Evolutionary conservation across 768 basidiomycete genomes (phyloP).

Genomic region (Cystobasidium onofrii): DNA sequence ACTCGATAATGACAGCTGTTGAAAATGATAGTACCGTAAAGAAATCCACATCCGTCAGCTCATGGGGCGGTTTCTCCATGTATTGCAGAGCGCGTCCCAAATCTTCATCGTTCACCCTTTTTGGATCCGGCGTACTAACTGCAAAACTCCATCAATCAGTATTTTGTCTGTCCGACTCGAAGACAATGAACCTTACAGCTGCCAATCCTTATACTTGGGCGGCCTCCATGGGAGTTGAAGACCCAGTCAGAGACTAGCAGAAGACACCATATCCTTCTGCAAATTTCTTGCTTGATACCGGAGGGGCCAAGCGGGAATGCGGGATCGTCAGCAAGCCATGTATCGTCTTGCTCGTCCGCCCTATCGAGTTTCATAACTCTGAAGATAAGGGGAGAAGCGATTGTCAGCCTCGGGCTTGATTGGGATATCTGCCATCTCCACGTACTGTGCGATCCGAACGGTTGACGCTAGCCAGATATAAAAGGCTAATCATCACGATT

Average conservation of each 20-base stretch:
- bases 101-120: neutral
- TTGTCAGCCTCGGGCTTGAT: too few species aligned
- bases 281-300: neutral
- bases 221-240: neutral
- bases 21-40: neutral
- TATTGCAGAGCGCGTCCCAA: neutral
- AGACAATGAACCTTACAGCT: too few species aligned
- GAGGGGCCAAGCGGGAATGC: neutral
- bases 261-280: neutral
- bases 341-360: neutral
- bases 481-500: neutral
- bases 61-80: neutral
- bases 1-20: neutral
- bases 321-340: neutral
- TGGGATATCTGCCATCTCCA: neutral
- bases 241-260: slow-evolving; percentile 9
- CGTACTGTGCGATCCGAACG: neutral
- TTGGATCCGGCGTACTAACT: neutral
- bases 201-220: neutral
- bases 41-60: neutral
- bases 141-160: neutral
- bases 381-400: neutral
- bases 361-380: neutral
- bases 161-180: too few species aligned
- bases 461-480: neutral